Conservation (phyloP, 2,329 filamentous ascomycete species). For the Aspergillus spinulosporus region DNA sequence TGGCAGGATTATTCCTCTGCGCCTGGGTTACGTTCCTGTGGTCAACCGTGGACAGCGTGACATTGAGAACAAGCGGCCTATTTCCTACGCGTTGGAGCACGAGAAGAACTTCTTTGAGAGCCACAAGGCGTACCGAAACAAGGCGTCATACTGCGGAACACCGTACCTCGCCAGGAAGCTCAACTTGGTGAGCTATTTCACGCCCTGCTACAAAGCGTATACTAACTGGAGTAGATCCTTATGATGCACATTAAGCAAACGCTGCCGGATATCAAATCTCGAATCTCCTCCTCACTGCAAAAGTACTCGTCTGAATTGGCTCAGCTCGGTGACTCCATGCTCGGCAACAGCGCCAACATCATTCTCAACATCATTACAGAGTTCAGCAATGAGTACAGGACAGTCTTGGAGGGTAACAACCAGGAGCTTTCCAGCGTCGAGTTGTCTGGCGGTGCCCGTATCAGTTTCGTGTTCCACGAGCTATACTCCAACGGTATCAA, state of each 20-base stretch:
- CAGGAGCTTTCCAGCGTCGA: constrained; percentile 92
- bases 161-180: constrained; percentile 95
- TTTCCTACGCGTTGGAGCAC: constrained; percentile 83
- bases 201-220: background rate
- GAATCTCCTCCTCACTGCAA: constrained; percentile 88
- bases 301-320: constrained; percentile 85
- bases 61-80: constrained; percentile 97
- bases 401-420: constrained; percentile 93
- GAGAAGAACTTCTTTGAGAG: constrained; percentile 98
- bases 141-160: constrained; percentile 97
- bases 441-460: constrained; percentile 93
- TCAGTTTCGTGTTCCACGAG: constrained; percentile 99
- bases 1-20: constrained; percentile 91
- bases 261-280: constrained; percentile 94
- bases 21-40: constrained; percentile 93
- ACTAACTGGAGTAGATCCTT: constrained; percentile 63
- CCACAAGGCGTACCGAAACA: constrained; percentile 97
- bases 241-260: constrained; percentile 99
- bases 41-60: constrained; percentile 97
- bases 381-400: constrained; percentile 96
- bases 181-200: constrained; percentile 62
- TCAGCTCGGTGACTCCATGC: constrained; percentile 85
- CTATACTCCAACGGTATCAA: constrained; percentile 97
- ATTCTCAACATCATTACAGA: constrained; percentile 98
- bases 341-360: constrained; percentile 95